Percentiles rank a stretch among this genome's conserved stretches.
These are phyloP conservation scores for Plantago elongata DNA, from an alignment of 257 asterid genomes.

Conservation along the genomic window DNA sequence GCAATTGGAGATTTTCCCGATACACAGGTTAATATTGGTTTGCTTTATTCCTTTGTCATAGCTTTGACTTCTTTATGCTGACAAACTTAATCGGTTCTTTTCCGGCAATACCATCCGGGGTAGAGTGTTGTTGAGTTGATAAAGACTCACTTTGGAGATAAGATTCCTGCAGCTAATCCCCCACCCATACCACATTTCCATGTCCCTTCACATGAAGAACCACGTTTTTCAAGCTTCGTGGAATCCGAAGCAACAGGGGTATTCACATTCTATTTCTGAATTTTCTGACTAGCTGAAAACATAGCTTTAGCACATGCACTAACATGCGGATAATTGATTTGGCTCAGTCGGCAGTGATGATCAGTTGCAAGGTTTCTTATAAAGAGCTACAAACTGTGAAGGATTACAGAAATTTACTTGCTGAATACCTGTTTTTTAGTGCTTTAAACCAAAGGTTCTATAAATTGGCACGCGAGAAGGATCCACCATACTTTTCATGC, in stretches of 20 bases:
- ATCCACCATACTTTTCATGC: constrained; percentile 91
- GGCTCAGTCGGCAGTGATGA: constrained; percentile 91
- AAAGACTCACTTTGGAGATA: constrained; percentile 69
- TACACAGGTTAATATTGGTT: constrained; percentile 50
- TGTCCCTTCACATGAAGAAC: constrained; percentile 80
- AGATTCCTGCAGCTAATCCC: constrained; percentile 50
- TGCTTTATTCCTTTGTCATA: constrained; percentile 6
- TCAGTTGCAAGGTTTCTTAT: constrained; percentile 81
- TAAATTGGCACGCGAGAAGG: constrained; percentile 81
- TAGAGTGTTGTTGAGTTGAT: constrained; percentile 84
- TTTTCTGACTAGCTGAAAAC: constrained; percentile 17
- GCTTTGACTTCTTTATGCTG: not conserved
- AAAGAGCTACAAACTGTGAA: constrained; percentile 71
- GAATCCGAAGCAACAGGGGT: constrained; percentile 98
- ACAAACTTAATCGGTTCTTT: constrained; percentile 17
- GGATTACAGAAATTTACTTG: constrained; percentile 77
- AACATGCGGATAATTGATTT: constrained; percentile 24
- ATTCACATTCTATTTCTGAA: constrained; percentile 15
- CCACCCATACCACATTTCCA: constrained; percentile 54
- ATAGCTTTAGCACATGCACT: constrained; percentile 5
- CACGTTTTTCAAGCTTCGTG: constrained; percentile 82
- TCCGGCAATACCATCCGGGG: constrained; percentile 25
- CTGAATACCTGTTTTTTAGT: constrained; percentile 90
- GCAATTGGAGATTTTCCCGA: constrained; percentile 95
- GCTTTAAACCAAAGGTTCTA: constrained; percentile 94